These are phyloP conservation scores for Aeschynomene evenia DNA, from an alignment of 306 rosid species.

Conservation along the genomic window DNA sequence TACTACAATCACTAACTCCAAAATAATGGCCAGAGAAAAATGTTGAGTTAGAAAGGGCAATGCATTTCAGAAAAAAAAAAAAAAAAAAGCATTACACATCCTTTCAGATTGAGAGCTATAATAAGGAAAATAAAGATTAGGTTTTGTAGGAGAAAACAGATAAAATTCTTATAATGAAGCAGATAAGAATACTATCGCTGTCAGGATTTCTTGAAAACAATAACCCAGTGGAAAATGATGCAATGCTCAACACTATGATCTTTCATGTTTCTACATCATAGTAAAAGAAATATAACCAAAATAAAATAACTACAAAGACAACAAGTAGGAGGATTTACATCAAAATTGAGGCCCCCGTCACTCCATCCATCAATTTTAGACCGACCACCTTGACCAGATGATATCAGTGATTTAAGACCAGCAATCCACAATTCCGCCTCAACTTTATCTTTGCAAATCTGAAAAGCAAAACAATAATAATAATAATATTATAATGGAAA, in stretches of 20 bases:
- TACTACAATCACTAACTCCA: neutral
- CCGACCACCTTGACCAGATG: constrained; percentile 94
- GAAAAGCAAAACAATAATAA: constrained; percentile 17
- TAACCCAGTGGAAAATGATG: constrained; percentile 4
- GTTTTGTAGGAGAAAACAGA: neutral
- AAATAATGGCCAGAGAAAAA: neutral
- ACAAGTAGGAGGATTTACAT: constrained; percentile 57
- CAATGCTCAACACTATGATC: neutral
- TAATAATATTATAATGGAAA: neutral
- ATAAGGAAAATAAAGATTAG: neutral
- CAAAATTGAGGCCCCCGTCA: constrained; percentile 87
- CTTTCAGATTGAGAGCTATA: constrained; percentile 2
- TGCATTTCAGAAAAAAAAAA: neutral
- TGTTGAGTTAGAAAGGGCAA: neutral
- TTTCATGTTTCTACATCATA: neutral
- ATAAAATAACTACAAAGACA: constrained; percentile 19
- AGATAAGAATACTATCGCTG: neutral
- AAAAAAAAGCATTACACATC: neutral
- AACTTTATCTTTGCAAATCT: constrained; percentile 98
- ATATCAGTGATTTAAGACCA: constrained; percentile 76
- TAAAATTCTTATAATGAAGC: constrained; percentile 22
- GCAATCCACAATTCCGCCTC: constrained; percentile 97
- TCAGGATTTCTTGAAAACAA: neutral
- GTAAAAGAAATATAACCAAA: constrained; percentile 17
- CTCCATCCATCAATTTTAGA: constrained; percentile 98